Percentiles rank a stretch among this genome's conserved stretches.
Conservation (phyloP, 148 eudicot genomes). For the Euryodendron excelsum region DNA sequence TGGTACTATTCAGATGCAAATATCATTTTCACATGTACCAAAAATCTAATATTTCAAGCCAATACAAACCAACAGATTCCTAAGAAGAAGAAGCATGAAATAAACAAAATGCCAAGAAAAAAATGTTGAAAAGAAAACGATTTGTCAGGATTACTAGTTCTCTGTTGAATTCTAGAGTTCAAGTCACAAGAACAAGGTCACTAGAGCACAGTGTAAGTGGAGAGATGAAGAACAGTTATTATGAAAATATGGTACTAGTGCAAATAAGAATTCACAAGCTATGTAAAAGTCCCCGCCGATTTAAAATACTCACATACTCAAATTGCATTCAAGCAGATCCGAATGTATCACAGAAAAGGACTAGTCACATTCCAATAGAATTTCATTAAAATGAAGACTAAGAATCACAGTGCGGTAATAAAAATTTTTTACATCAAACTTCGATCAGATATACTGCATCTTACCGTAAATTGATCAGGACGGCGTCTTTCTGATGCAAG, state of each 20-base stretch:
- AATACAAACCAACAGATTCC: neutral
- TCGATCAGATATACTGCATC: slow-evolving; percentile 18
- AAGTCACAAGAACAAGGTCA: neutral
- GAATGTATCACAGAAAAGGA: slow-evolving; percentile 2
- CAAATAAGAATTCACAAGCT: neutral
- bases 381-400: neutral
- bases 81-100: neutral
- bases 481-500: slow-evolving; percentile 81
- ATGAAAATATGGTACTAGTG: neutral
- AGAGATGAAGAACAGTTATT: neutral
- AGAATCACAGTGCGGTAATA: neutral
- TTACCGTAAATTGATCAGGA: slow-evolving; percentile 92
- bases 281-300: neutral
- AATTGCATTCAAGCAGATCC: neutral
- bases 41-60: neutral
- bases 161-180: neutral
- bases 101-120: neutral
- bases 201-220: neutral
- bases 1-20: neutral
- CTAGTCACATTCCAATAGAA: neutral
- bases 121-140: neutral
- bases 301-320: neutral
- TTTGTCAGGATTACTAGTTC: neutral
- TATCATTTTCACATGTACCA: neutral
- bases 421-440: neutral